phyloP scores from a whole-genome alignment of 495 filamentous ascomycete genomes.

The Rostrohypoxylon terebratum region DNA sequence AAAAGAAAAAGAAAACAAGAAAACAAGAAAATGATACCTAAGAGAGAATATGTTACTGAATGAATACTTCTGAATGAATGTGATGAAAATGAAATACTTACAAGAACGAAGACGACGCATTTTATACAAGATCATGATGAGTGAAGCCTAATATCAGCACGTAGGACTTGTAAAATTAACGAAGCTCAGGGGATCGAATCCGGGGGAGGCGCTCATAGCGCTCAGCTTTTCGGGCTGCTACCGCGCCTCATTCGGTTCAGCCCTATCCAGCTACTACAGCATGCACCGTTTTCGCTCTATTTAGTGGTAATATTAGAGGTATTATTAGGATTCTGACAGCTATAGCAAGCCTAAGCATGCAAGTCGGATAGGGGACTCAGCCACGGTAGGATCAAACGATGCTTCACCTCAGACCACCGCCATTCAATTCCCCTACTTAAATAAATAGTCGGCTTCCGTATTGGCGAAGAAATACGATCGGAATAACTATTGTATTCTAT shows the following conservation, averaged over 20 bases:
- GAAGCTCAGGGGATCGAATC: not conserved
- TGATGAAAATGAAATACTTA: not conserved
- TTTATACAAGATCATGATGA: not conserved
- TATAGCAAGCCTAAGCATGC: not conserved
- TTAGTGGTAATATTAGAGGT: not conserved
- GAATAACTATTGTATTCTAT: no score
- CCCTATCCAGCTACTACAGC: slow-evolving; percentile 15
- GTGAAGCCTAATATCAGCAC: not conserved
- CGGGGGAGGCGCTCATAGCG: no score
- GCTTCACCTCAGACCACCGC: not conserved
- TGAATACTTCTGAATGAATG: not conserved
- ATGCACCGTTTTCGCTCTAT: not conserved
- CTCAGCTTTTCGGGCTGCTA: not conserved
- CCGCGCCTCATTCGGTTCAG: slow-evolving; percentile 14
- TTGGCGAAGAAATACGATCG: not conserved
- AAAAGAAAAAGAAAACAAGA: no score
- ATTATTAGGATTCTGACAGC: not conserved
- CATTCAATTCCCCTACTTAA: not conserved
- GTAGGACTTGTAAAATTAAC: not conserved
- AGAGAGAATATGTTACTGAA: not conserved
- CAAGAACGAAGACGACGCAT: not conserved
- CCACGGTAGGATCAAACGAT: slow-evolving; percentile 6
- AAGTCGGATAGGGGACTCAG: not conserved
- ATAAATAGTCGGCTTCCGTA: not conserved
- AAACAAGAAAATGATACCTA: not conserved